Percentiles rank a stretch among this genome's conserved stretches.
Evolutionary conservation across 306 rosid genomes (phyloP).

Genomic region (Quillaja saponaria): DNA sequence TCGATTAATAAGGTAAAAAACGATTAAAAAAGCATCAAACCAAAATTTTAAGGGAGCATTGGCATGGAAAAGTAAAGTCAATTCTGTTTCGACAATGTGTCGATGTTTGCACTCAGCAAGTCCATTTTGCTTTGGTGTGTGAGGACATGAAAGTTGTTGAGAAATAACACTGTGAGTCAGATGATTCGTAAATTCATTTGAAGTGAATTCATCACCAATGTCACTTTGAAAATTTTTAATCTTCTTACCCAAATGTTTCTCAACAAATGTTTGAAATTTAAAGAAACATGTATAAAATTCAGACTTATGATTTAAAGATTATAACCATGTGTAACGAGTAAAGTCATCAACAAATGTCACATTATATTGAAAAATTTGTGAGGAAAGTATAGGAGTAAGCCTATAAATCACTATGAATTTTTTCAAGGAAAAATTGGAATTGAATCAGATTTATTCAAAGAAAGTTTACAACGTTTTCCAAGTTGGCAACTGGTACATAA

Average conservation of each 20-base stretch:
- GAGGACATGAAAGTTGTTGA: background rate
- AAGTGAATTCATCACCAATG: background rate
- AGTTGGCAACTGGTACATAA: background rate
- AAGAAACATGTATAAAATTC: constrained; percentile 12
- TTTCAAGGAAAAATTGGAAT: background rate
- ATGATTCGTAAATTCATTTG: background rate
- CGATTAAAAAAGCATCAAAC: background rate
- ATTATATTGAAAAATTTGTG: background rate
- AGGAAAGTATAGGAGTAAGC: background rate
- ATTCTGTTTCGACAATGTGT: background rate
- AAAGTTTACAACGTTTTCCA: background rate
- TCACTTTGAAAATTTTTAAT: constrained; percentile 4
- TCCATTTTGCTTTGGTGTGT: background rate
- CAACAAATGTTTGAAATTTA: background rate
- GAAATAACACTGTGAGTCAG: background rate
- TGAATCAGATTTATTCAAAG: background rate
- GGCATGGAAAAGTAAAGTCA: background rate
- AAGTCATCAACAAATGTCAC: constrained; percentile 7
- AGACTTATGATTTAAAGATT: background rate
- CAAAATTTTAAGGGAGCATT: background rate
- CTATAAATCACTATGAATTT: constrained; percentile 1
- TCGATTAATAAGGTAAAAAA: background rate
- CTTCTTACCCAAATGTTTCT: background rate
- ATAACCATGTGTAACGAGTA: background rate
- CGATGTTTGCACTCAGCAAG: background rate